Evolutionary conservation across 2,329 filamentous ascomycete genomes (phyloP), one percentile per base, ranked within the genome.

Genomic region (Hypoxylon sp.): DNA sequence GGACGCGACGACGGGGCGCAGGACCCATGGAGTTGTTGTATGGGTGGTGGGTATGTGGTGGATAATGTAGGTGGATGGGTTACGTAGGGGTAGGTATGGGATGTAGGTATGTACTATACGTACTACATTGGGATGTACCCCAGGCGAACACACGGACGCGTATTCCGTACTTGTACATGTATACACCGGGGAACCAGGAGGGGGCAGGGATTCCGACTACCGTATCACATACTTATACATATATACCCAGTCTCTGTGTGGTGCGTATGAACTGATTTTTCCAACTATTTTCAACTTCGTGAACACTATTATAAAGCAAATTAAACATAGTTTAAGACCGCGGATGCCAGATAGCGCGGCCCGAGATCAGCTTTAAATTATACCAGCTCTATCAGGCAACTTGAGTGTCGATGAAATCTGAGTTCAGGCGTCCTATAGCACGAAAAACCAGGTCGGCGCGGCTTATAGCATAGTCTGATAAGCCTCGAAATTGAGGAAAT

Each of bases 1-100:
- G 61, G 59, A 70, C 69, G 69, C 69, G 69, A 67, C 54, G 55
- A 64, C 19, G 61, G 67, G 69, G 69, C 66, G 69, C 61, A 66
- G 53, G 48, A 33, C 44, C 37, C 26, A 44, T 59, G 62, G 24
- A 22, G 42, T 55, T 63, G 29, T 31, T 31, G 29, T 31, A 31
- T 31, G 29, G 29, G 29, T 31, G 29, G 29, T 31, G 29, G 29
- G 42, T 61, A 31, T 26, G 47, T 61, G 39, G 39, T 48, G 42
- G 52, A 39, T 63, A 33, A 31, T 35, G 24, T 24, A 26, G 26
- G 55, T 60, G 55, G 37, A 35, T 59, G 52, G 62, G 53, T 54
- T 55, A 55, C 42, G 59, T 55, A 63, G 4, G 37, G 1, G 11
- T 42, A 29, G 44, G 39, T 62, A 26, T 60, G 60, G 35, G 33